phyloP scores from a whole-genome alignment of 495 filamentous ascomycete genomes.

The Hyphodiscus hymeniophilus region DNA sequence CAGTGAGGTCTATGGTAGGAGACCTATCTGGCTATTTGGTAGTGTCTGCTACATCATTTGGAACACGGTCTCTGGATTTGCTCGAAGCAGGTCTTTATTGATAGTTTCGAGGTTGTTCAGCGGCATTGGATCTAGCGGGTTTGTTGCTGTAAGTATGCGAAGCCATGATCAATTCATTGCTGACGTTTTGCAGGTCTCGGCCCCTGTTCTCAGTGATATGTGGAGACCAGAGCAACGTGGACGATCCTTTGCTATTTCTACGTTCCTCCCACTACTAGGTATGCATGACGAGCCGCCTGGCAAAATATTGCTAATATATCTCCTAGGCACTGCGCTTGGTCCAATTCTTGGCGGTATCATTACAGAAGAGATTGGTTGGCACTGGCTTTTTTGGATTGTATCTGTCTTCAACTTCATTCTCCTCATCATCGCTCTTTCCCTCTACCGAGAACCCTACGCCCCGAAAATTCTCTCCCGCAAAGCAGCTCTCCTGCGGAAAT shows the following conservation, averaged over 20 bases:
- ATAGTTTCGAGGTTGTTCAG: slow-evolving; percentile 28
- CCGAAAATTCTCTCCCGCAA: background rate
- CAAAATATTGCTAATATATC: no score
- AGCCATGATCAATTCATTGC: no score
- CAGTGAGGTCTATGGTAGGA: slow-evolving; percentile 30
- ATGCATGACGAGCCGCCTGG: no score
- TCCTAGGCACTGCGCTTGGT: slow-evolving; percentile 53
- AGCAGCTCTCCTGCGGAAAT: slow-evolving; percentile 1
- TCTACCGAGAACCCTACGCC: background rate
- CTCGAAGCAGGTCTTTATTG: slow-evolving; percentile 25
- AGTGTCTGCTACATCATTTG: slow-evolving; percentile 30
- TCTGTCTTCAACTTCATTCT: slow-evolving; percentile 2
- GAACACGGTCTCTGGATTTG: slow-evolving; percentile 30
- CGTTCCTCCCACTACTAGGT: slow-evolving; percentile 58
- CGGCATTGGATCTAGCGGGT: slow-evolving; percentile 27
- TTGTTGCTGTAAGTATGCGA: slow-evolving; percentile 15
- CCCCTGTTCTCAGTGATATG: background rate
- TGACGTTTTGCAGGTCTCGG: no score
- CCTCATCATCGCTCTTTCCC: background rate
- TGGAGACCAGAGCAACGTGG: slow-evolving; percentile 70
- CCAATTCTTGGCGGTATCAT: slow-evolving; percentile 69
- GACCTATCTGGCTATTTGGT: slow-evolving; percentile 24
- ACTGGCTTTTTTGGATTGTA: slow-evolving; percentile 5
- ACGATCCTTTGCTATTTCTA: slow-evolving; percentile 73
- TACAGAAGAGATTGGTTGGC: slow-evolving; percentile 35